Percentiles rank a stretch among this genome's conserved stretches.
phyloP scores from a whole-genome alignment of 2,329 filamentous ascomycete species.

The Cladophialophora carrionii region DNA sequence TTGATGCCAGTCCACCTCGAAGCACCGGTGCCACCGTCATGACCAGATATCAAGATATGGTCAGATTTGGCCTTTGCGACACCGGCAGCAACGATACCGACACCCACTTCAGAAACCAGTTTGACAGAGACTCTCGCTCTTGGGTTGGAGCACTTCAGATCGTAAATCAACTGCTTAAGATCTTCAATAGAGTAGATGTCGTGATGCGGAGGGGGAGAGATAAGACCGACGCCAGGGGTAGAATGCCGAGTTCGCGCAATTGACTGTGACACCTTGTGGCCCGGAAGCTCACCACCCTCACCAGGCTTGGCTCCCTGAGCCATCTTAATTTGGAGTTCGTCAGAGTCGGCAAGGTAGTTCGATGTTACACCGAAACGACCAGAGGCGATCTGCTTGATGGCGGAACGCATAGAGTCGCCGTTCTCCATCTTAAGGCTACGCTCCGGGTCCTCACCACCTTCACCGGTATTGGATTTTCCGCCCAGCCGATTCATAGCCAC shows the following conservation, averaged over 20 bases:
- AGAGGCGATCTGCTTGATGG: conserved; percentile 96
- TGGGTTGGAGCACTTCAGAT: conserved; percentile 94
- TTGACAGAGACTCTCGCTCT: conserved; percentile 92
- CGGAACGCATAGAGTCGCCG: conserved; percentile 94
- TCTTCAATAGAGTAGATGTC: conserved; percentile 99
- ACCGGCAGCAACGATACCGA: conserved; percentile 95
- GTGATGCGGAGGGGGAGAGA: conserved; percentile 94
- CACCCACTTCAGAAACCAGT: conserved; percentile 95
- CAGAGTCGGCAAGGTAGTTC: conserved; percentile 89
- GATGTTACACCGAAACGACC: conserved; percentile 96
- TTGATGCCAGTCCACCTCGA: conserved; percentile 99
- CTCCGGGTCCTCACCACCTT: conserved; percentile 94
- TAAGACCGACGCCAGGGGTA: conserved; percentile 92
- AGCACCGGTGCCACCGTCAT: conserved; percentile 95
- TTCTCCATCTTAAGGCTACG: conserved; percentile 84
- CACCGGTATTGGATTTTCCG: conserved; percentile 96
- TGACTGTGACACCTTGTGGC: conserved; percentile 92
- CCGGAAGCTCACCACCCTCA: conserved; percentile 94
- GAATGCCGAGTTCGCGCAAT: conserved; percentile 95
- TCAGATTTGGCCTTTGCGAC: conserved; percentile 97
- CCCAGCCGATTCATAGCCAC: conserved; percentile 96
- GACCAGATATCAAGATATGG: conserved; percentile 93
- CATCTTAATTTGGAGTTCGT: conserved; percentile 99
- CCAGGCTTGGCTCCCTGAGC: conserved; percentile 97
- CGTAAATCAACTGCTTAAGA: conserved; percentile 96